A percentile compares a stretch with the other conserved stretches of the same genome.
Evolutionary conservation across 2,329 filamentous ascomycete species (phyloP).

Genomic region (Colletotrichum tamarilloi): DNA sequence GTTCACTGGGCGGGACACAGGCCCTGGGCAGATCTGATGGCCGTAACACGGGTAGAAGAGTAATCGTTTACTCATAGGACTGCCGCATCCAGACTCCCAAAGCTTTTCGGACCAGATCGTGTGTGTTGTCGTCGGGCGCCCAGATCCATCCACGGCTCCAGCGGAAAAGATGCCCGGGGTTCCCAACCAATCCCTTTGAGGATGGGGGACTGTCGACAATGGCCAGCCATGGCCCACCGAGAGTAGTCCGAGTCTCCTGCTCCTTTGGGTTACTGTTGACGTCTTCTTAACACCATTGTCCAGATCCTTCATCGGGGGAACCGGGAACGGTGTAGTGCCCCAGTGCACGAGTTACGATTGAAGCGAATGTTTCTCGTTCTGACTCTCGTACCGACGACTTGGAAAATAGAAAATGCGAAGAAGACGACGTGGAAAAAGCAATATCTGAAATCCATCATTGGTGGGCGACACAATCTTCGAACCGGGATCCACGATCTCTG

Average conservation of each 20-base stretch:
- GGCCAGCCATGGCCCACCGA: not conserved
- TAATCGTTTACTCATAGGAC: not conserved
- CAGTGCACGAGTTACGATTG: not conserved
- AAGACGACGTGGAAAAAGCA: not conserved
- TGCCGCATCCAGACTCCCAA: conserved; percentile 1
- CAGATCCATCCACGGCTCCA: conserved; percentile 7
- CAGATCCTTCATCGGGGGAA: not conserved
- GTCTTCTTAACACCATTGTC: not conserved
- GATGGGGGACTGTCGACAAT: not conserved
- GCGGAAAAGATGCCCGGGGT: conserved; percentile 13
- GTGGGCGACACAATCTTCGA: not conserved
- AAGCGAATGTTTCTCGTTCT: not conserved
- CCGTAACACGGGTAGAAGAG: not conserved
- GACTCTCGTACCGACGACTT: not conserved
- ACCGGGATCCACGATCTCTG: not conserved
- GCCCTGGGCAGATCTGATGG: not conserved
- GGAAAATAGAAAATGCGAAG: not conserved
- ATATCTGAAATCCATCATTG: not conserved
- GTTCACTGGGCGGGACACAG: not conserved
- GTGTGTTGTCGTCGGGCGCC: not conserved
- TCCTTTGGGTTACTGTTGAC: not conserved
- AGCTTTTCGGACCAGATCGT: not conserved
- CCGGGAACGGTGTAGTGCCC: not conserved
- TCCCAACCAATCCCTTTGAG: not conserved
- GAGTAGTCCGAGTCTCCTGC: not conserved